Evolutionary conservation across 2,329 filamentous ascomycete species (phyloP), one percentile per base, ranked within the genome.

Genomic region (Rhexocercosporidium sp.): DNA sequence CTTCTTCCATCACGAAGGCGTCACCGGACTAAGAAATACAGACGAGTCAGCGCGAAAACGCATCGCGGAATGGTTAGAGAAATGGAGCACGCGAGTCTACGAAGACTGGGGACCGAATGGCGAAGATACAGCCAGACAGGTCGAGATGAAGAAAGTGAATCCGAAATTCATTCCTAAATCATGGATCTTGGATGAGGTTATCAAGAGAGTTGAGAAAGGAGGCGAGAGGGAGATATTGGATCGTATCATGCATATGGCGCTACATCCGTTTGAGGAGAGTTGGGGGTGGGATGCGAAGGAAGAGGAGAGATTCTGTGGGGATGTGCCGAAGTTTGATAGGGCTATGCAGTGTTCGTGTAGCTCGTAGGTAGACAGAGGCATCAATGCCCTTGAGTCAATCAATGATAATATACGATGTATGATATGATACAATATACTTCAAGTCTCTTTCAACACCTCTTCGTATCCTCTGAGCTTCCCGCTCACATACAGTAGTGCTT

Each of bases 331-430:
- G 77, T 84, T 84, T 54, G 88, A 90, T 79, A 87, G 93, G 72
- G 92, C 92, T 39, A 89, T 97, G 87, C 95, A 97, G 82, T 98
- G 96, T 79, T 97, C 93, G 77, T 99, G 96, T 80, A 97, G 93
- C 78, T 97, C 95, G 27, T 97, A 83, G 56, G 12, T 47, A 31
- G 59, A 65, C 29, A 25, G 11, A 31, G 3, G 12, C 31, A 8
- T 5, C 12, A 1, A 1, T 6, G 25, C 27, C 20, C 9, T 22
- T 29, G 11, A 4, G 18, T 22, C 22, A 44, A 5, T 18, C 39
- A 5, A 18, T 16, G 18, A 44, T n/a, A 12, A n/a, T 16, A 44
- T 37, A 11, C 7, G 39, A 44, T 44, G 39, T 44, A 41, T 9
- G 29, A 31, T 41, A 44, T 44, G 14, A 44, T n/a, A 44, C 12